phyloP scores from a whole-genome alignment of 768 basidiomycete species.

The Nidularia pulvinata region DNA sequence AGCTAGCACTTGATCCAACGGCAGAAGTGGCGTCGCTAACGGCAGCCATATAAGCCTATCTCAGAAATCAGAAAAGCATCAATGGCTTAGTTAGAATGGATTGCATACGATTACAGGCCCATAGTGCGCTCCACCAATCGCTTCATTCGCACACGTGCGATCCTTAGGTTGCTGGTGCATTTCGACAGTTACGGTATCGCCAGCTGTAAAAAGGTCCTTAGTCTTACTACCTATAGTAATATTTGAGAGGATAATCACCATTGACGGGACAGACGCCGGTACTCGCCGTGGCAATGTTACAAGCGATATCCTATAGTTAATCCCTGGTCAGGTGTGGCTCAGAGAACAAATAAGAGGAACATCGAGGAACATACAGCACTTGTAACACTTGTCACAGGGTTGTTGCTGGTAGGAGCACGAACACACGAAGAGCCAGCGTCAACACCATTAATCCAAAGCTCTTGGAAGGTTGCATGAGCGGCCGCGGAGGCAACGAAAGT shows the following conservation, averaged over 20 bases:
- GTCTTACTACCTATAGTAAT: not conserved
- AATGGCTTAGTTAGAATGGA: not conserved
- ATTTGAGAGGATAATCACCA: constrained; percentile 15
- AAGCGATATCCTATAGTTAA: constrained; percentile 39
- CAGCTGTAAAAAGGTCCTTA: constrained; percentile 24
- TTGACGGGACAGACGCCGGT: constrained; percentile 38
- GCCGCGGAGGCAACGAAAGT: not conserved
- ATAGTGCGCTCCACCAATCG: constrained; percentile 51
- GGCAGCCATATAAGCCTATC: constrained; percentile 44
- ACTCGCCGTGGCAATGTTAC: constrained; percentile 36
- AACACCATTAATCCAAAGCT: not conserved
- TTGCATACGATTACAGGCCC: constrained; percentile 38
- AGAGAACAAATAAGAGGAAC: too few relatives aligned
- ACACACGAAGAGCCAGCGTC: not conserved
- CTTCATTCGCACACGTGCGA: constrained; percentile 42
- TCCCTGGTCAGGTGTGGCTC: not conserved
- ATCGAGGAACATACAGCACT: constrained; percentile 20
- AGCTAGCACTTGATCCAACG: constrained; percentile 33
- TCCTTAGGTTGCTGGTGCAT: constrained; percentile 53
- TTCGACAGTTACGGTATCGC: constrained; percentile 46
- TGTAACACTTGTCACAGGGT: constrained; percentile 16
- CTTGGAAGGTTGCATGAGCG: not conserved
- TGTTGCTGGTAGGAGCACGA: not conserved
- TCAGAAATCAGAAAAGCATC: not conserved
- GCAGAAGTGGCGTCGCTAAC: constrained; percentile 44